Conservation (phyloP, 805 yeast species). For the Candida tibetensis region DNA sequence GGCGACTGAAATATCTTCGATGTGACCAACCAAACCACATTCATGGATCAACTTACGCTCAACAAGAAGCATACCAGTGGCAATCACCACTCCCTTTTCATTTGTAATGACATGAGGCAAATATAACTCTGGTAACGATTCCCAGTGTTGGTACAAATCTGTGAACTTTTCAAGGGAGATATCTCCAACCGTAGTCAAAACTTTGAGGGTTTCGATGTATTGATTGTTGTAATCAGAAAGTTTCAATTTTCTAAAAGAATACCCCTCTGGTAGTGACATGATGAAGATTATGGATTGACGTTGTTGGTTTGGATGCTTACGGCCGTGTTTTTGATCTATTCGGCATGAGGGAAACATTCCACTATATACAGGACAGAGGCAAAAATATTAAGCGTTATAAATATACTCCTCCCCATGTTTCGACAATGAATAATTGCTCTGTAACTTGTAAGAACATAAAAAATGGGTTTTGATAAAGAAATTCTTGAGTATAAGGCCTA, state of each 20-base stretch:
- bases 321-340: background rate
- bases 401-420: too few relatives aligned
- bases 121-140: slow-evolving; percentile 49
- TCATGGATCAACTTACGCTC: slow-evolving; percentile 83
- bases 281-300: background rate
- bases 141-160: slow-evolving; percentile 59
- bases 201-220: slow-evolving; percentile 59
- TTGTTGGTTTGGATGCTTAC: too few relatives aligned
- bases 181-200: slow-evolving; percentile 81
- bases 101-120: slow-evolving; percentile 68
- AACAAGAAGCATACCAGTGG: slow-evolving; percentile 76
- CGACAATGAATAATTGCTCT: too few relatives aligned
- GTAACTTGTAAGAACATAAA: too few relatives aligned
- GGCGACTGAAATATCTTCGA: slow-evolving; percentile 89
- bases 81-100: slow-evolving; percentile 56
- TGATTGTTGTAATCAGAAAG: slow-evolving; percentile 59
- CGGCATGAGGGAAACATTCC: background rate
- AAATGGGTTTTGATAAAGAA: slow-evolving; percentile 13
- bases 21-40: slow-evolving; percentile 86
- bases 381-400: too few relatives aligned
- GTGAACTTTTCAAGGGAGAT: slow-evolving; percentile 51
- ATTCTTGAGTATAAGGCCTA: slow-evolving; percentile 20
- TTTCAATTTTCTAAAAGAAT: slow-evolving; percentile 57
- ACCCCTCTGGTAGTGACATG: slow-evolving; percentile 58
- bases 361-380: too few relatives aligned